phyloP scores from a whole-genome alignment of 202 grass and related monocot species.

The Setaria italica region DNA sequence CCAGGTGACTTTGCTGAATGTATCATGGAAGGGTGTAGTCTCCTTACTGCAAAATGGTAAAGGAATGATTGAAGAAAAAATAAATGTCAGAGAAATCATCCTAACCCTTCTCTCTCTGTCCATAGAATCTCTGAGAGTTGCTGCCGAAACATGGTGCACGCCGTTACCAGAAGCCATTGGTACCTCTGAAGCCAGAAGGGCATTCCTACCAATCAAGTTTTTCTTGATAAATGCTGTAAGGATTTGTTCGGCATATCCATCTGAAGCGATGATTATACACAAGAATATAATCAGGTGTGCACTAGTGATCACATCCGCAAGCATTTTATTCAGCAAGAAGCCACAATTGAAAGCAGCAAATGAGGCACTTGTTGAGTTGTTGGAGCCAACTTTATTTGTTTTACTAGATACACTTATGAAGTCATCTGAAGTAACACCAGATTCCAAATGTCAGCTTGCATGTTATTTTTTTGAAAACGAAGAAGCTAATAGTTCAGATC shows the following conservation, averaged over 20 bases:
- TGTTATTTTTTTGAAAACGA: constrained; percentile 61
- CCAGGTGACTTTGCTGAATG: constrained; percentile 75
- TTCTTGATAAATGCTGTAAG: constrained; percentile 93
- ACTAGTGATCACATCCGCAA: constrained; percentile 66
- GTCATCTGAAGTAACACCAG: constrained; percentile 56
- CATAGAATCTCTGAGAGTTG: constrained; percentile 70
- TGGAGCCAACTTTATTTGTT: constrained; percentile 80
- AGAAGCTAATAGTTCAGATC: constrained; percentile 42
- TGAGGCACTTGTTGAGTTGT: constrained; percentile 76
- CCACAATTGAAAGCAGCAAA: constrained; percentile 62
- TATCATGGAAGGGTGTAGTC: constrained; percentile 91
- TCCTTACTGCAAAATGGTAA: constrained; percentile 87
- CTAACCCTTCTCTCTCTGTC: constrained; percentile 69
- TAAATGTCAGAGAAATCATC: constrained; percentile 73
- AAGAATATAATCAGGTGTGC: constrained; percentile 65
- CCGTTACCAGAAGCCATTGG: constrained; percentile 45
- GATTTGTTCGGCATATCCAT: constrained; percentile 80
- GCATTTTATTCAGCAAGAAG: constrained; percentile 78
- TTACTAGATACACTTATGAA: constrained; percentile 81
- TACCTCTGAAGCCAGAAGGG: constrained; percentile 80
- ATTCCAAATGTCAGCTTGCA: constrained; percentile 73
- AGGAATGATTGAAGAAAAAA: constrained; percentile 66
- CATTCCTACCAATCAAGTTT: constrained; percentile 94
- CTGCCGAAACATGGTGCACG: constrained; percentile 58
- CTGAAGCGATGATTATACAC: constrained; percentile 63